Conservation (phyloP, 1,284 basidiomycete genomes). For the Marasmius tenuissimus region DNA sequence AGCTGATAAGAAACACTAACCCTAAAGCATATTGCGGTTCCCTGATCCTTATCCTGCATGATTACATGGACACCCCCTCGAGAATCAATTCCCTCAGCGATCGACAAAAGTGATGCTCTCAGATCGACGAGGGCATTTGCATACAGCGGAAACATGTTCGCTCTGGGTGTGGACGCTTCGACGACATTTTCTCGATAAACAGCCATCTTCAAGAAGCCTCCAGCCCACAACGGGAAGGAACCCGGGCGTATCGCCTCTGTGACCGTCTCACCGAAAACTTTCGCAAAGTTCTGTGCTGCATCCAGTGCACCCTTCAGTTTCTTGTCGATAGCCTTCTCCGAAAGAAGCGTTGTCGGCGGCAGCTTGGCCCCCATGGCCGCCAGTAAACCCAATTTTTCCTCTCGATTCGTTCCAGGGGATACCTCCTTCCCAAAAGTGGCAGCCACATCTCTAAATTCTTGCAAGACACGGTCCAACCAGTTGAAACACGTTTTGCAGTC, state of each 20-base stretch:
- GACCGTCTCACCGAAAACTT: neutral
- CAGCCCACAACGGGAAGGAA: neutral
- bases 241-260: neutral
- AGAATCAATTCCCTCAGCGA: neutral
- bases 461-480: neutral
- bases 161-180: too few relatives aligned
- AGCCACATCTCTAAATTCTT: neutral
- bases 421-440: neutral
- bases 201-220: neutral
- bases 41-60: neutral
- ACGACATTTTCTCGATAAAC: too few relatives aligned
- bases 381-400: neutral
- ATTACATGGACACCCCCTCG: neutral
- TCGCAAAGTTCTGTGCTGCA: conserved; percentile 3
- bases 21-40: neutral
- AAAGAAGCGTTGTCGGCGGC: neutral
- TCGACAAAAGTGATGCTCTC: neutral
- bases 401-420: neutral
- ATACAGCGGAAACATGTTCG: neutral
- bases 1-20: neutral
- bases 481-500: neutral
- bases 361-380: neutral
- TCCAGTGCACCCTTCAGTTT: conserved; percentile 9
- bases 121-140: neutral
- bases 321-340: conserved; percentile 5